Base-by-base conservation (phyloP, 192 early-diverging fungal species). In the Podila epicladia region DNA sequence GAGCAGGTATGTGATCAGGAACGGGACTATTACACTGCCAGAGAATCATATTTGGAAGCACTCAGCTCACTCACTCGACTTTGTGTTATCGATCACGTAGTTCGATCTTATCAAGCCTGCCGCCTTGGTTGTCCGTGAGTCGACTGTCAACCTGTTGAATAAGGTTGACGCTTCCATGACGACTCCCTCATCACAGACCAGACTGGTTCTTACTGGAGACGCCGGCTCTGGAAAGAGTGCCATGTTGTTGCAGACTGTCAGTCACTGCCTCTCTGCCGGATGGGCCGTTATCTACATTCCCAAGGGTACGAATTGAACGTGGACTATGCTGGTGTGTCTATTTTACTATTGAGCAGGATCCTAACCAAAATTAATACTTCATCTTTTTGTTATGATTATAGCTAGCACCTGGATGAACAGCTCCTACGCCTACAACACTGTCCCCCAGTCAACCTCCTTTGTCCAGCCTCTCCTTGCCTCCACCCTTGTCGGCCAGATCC, bases 231-330 rank as follows among this genome's bases (percentile, higher is more conserved):
- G 88, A 57, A 89, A 87, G 75, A 88, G 87, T 58, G 70, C 84
- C 4, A 22, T 84, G 15, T 59, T 89, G 45, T 51, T 89, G 57
- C 88, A 89, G 55, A 74, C 84, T 50, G 85, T 85, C 33, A 77
- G 76, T 53, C 83, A 84, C 66, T 77, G 82, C 45, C 67, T 84
- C 17, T 71, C 74, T 33, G 68, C 79, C 48, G 73, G 83, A 62
- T 89, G 88, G 87, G 73, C 87, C 58, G 87, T 89, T 19, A 82
- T 89, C 31, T 89, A 89, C 51, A 69, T 88, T 55, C 82, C 87
- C 29, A 72, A 74, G 26, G 84, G 86, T 86, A 83, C 35, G 68
- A 49, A 37, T n/a, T n/a, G 22, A 28, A 31, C 41, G 17, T 45
- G 15, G 12, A 29, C 53, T 19, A 6, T 45, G 15, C 12, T 4